Conservation (phyloP, 352 stramenopile genomes). For the Pythium apleroticum region DNA sequence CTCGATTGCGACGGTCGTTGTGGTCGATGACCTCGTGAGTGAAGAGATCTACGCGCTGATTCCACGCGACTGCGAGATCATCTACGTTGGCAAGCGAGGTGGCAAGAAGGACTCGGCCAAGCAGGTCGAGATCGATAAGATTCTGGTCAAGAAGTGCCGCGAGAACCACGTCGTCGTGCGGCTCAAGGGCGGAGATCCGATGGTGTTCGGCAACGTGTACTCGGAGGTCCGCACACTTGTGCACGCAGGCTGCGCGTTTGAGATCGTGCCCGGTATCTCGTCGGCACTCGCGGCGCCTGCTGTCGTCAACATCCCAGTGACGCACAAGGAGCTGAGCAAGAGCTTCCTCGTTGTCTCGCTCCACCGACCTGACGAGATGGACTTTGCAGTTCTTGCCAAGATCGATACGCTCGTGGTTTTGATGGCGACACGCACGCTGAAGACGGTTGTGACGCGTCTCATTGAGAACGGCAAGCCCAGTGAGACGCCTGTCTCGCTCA, state of each 20-base stretch:
- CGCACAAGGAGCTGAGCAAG: slow-evolving; percentile 65
- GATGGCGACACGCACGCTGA: slow-evolving; percentile 60
- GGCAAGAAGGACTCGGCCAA: slow-evolving; percentile 66
- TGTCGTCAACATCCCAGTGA: slow-evolving; percentile 63
- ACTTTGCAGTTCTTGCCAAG: slow-evolving; percentile 48
- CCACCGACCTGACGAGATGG: slow-evolving; percentile 69
- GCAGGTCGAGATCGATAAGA: slow-evolving; percentile 64
- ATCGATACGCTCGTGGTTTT: slow-evolving; percentile 59
- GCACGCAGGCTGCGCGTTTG: slow-evolving; percentile 46
- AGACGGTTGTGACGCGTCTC: slow-evolving; percentile 41
- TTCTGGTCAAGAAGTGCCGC: slow-evolving; percentile 55
- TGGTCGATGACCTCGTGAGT: slow-evolving; percentile 70
- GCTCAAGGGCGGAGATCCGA: slow-evolving; percentile 69
- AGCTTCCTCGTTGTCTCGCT: slow-evolving; percentile 66
- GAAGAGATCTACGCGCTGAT: slow-evolving; percentile 55
- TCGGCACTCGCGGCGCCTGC: slow-evolving; percentile 61
- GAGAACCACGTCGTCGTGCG: slow-evolving; percentile 57
- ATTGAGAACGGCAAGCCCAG: slow-evolving; percentile 37
- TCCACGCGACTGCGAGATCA: slow-evolving; percentile 51
- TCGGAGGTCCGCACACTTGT: slow-evolving; percentile 65
- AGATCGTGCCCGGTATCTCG: slow-evolving; percentile 69
- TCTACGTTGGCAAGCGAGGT: slow-evolving; percentile 71
- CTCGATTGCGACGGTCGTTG: slow-evolving; percentile 46
- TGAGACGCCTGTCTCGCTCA: slow-evolving; percentile 55
- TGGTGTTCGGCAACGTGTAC: slow-evolving; percentile 74